Evolutionary conservation across 2,329 filamentous ascomycete genomes (phyloP).

Genomic region (Simplicillium sp.): DNA sequence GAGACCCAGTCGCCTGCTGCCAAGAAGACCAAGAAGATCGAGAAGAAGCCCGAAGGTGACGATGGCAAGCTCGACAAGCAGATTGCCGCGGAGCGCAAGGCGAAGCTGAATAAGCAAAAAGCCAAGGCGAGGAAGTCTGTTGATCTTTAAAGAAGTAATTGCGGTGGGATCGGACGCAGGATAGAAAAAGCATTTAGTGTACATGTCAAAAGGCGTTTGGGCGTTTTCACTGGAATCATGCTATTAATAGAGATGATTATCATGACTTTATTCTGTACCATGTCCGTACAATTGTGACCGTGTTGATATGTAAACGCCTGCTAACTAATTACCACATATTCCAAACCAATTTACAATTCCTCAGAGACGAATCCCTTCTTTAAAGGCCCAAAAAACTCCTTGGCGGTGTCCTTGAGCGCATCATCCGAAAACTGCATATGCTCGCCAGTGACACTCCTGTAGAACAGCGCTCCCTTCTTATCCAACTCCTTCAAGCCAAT

Average conservation of each 20-base stretch:
- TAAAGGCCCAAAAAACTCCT: conserved; percentile 53
- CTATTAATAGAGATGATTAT: neutral
- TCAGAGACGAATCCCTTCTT: conserved; percentile 25
- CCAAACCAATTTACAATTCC: neutral
- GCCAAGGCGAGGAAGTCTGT: conserved; percentile 42
- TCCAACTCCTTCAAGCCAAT: conserved; percentile 74
- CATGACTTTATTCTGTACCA: neutral
- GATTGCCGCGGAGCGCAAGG: conserved; percentile 46
- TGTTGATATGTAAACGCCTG: too few relatives aligned
- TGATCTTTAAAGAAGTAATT: conserved; percentile 25
- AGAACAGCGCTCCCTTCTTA: conserved; percentile 67
- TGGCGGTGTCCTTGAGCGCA: conserved; percentile 56
- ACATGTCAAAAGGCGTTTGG: conserved; percentile 6
- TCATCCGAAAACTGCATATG: conserved; percentile 75
- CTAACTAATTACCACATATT: too few relatives aligned
- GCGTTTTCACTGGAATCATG: neutral
- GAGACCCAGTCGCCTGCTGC: conserved; percentile 13
- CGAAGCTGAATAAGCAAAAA: conserved; percentile 50
- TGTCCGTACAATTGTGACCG: too few relatives aligned
- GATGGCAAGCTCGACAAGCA: conserved; percentile 47
- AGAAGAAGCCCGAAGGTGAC: conserved; percentile 32
- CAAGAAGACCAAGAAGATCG: conserved; percentile 35
- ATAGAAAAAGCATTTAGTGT: conserved; percentile 4
- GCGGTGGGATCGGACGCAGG: neutral
- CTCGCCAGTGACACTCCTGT: conserved; percentile 61